Base-by-base conservation (phyloP, 805 yeast genomes). In the Pichia ethanolica region DNA sequence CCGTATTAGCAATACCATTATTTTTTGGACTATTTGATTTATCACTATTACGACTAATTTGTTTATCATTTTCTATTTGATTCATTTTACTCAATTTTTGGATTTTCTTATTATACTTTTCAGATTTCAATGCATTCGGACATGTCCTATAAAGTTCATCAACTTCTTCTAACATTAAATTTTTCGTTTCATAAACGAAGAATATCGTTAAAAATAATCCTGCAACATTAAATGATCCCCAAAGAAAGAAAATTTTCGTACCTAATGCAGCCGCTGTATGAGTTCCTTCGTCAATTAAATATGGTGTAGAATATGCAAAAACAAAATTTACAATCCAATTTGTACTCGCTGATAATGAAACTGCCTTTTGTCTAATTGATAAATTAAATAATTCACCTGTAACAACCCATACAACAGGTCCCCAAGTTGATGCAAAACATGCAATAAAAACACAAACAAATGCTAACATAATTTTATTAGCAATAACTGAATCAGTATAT, bases 391-490 rank as follows among this genome's bases (percentile, higher is more conserved):
- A 72, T 64, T 80, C 85, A 46, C 82, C 81, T 30, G 78, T 74
- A 30, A 78, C 66, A 26, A 81, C 93, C 93, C 93, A 86, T 14
- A 78, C 82, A 35, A 79, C 76, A 11, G 91, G 91, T 56, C 91
- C 95, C 93, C 93, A 86, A 5, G 89, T 77, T 7, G 87, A 73
- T 1, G 93, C 89, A 65, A 83, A 86, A 46, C 82, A 78, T 3
- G 88, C 86, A 59, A 86, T 86, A 59, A 86, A 86, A 2, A 77
- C 52, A 61, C 91, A 86, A 28, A 85, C 81, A 63, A 86, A 79
- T 5, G 79, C 75, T 53, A 79, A 71, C 79, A 78, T 74, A 14
- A 78, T 71, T 54, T 77, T 78, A 53, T 75, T 73, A 3, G 78
- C 77, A 46, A 71, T 66, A 5, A 74, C 67, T 5, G 79, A 70